phyloP scores from a whole-genome alignment of 768 basidiomycete genomes.

The Suillus occidentalis region DNA sequence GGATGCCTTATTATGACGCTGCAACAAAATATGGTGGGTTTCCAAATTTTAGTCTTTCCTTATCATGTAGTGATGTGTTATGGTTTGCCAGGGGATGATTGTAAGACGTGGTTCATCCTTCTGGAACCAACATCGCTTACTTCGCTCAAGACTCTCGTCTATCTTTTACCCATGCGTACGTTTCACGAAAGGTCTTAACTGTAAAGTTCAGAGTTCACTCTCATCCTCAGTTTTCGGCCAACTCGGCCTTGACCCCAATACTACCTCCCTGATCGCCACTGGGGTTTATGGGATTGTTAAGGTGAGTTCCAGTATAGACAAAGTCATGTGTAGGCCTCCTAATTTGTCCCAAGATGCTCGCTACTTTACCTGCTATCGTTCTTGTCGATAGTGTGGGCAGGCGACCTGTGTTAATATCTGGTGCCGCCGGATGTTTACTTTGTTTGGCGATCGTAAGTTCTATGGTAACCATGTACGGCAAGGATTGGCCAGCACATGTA shows the following conservation, averaged over 20 bases:
- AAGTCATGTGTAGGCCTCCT: too few species aligned
- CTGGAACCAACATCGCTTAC: constrained; percentile 6
- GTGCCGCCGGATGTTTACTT: constrained; percentile 35
- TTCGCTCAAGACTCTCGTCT: constrained; percentile 27
- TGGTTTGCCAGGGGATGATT: constrained; percentile 23
- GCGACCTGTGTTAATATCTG: constrained; percentile 40
- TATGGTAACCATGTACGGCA: constrained; percentile 28
- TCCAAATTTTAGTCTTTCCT: neutral
- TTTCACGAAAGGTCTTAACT: neutral
- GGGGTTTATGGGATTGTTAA: constrained; percentile 41
- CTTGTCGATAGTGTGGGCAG: constrained; percentile 39
- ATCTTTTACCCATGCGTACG: constrained; percentile 18
- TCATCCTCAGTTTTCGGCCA: constrained; percentile 38
- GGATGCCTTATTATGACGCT: constrained; percentile 34
- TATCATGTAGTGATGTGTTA: neutral
- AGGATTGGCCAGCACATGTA: constrained; percentile 29
- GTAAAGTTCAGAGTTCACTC: constrained; percentile 1
- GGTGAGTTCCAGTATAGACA: constrained; percentile 7
- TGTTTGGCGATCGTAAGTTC: constrained; percentile 30
- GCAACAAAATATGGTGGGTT: constrained; percentile 33
- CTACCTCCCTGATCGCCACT: constrained; percentile 42
- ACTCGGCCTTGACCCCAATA: constrained; percentile 40
- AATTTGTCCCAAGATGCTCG: constrained; percentile 24
- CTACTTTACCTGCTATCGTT: constrained; percentile 38
- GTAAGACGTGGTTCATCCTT: constrained; percentile 15